Percentiles rank a stretch among this genome's conserved stretches.
Conservation (phyloP, 2,329 filamentous ascomycete genomes). For the Sordariomycetes sp. region DNA sequence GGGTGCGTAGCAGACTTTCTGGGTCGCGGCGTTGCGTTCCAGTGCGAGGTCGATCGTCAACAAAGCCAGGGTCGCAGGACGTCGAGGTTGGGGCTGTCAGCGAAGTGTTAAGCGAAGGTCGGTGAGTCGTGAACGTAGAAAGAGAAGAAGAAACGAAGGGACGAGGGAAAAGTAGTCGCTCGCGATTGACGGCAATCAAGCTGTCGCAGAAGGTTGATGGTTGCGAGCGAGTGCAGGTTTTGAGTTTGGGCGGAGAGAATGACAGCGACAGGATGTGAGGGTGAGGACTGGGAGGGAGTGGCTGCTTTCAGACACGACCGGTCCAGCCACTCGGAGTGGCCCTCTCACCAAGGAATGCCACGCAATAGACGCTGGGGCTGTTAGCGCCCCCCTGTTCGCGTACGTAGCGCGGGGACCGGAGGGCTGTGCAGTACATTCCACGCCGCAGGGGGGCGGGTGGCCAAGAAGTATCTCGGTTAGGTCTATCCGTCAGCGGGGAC, state of each 20-base stretch:
- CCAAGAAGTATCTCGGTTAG: background rate
- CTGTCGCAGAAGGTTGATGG: background rate
- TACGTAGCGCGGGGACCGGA: slow-evolving; percentile 1
- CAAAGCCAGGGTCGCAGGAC: too few species aligned
- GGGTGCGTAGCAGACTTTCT: too few species aligned
- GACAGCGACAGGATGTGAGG: background rate
- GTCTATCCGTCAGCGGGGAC: background rate
- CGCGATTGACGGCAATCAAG: background rate
- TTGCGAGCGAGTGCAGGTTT: background rate
- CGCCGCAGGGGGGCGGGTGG: background rate
- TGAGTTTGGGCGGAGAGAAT: background rate
- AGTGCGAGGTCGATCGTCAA: too few species aligned
- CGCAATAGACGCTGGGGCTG: background rate
- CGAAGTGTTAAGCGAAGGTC: background rate
- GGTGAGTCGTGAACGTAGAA: too few species aligned
- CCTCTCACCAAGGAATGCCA: slow-evolving; percentile 1
- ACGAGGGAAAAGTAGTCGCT: background rate
- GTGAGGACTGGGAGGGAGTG: background rate
- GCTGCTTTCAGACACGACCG: background rate
- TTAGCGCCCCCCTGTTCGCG: background rate
- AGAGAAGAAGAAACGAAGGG: background rate
- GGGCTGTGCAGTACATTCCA: slow-evolving; percentile 4
- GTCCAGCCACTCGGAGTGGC: background rate
- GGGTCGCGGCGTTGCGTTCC: too few species aligned
- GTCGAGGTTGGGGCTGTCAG: background rate